A percentile compares a stretch with the other conserved stretches of the same genome.
phyloP scores from a whole-genome alignment of 345 rosid genomes.

The Pistacia integerrima region DNA sequence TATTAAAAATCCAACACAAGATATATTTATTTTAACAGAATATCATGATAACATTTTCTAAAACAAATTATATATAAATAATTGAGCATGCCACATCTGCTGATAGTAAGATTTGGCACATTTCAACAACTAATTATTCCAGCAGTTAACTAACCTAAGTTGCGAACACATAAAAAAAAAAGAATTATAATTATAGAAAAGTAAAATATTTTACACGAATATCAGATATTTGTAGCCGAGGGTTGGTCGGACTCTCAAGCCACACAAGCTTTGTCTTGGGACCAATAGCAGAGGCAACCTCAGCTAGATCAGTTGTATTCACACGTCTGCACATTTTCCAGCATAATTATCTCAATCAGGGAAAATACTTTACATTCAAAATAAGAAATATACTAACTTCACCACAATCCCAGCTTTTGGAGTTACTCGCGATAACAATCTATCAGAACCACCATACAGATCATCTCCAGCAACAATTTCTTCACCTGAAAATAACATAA shows the following conservation, averaged over 20 bases:
- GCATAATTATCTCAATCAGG: conserved; percentile 13
- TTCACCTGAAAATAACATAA: conserved; percentile 47
- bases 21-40: neutral
- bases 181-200: neutral
- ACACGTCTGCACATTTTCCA: conserved; percentile 63
- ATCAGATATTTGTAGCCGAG: conserved; percentile 81
- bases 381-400: conserved; percentile 55
- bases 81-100: neutral
- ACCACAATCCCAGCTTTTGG: conserved; percentile 77
- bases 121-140: too few relatives aligned
- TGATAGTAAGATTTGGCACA: too few relatives aligned
- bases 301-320: conserved; percentile 64
- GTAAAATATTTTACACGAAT: conserved; percentile 51
- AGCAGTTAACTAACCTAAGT: neutral
- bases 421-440: conserved; percentile 76
- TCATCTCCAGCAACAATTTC: conserved; percentile 98
- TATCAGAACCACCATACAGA: conserved; percentile 92
- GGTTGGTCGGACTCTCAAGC: conserved; percentile 95
- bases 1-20: neutral
- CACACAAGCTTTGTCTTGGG: conserved; percentile 86
- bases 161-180: neutral
- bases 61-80: neutral
- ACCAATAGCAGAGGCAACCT: conserved; percentile 79
- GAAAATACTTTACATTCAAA: neutral
- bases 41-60: neutral